A percentile compares a stretch with the other conserved stretches of the same genome.
These are phyloP conservation scores for Saturnispora ahearnii DNA, from an alignment of 805 yeast species.

Conservation along the genomic window DNA sequence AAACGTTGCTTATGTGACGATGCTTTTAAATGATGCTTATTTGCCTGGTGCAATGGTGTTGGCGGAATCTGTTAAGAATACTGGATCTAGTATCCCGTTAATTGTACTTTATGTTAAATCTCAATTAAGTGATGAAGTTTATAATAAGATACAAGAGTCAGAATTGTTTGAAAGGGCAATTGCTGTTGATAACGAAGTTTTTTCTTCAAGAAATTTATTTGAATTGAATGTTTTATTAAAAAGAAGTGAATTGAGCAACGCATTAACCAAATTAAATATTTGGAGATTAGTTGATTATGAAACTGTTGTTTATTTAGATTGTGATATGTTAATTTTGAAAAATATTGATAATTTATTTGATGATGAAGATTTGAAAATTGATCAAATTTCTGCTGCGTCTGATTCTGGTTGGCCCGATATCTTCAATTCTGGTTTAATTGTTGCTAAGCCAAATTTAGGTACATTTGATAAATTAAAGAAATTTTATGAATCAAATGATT, in stretches of 20 bases:
- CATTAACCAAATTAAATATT: conserved; percentile 46
- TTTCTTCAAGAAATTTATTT: conserved; percentile 15
- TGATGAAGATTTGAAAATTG: conserved; percentile 11
- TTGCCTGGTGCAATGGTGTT: conserved; percentile 31
- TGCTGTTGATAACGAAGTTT: conserved; percentile 18
- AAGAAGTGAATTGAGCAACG: conserved; percentile 26
- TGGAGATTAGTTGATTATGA: conserved; percentile 40
- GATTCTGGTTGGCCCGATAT: conserved; percentile 92
- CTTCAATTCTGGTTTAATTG: conserved; percentile 73
- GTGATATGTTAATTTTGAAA: conserved; percentile 41
- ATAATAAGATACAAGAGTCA: conserved; percentile 10
- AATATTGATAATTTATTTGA: conserved; percentile 25
- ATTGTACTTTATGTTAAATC: conserved; percentile 16
- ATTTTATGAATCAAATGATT: conserved; percentile 22
- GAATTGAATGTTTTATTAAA: conserved; percentile 18
- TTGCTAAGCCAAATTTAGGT: conserved; percentile 41
- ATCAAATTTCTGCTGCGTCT: conserved; percentile 47
- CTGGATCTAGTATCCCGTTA: conserved; percentile 16
- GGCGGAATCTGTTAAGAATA: conserved; percentile 20
- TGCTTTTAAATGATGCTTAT: conserved; percentile 28
- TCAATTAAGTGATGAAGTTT: conserved; percentile 9
- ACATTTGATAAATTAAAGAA: conserved; percentile 35
- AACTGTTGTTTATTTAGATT: conserved; percentile 51
- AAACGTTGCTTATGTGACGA: conserved; percentile 25
- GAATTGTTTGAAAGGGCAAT: conserved; percentile 16